Evolutionary conservation across 148 eudicot genomes (phyloP).

Genomic region (Persicaria tinctoria): DNA sequence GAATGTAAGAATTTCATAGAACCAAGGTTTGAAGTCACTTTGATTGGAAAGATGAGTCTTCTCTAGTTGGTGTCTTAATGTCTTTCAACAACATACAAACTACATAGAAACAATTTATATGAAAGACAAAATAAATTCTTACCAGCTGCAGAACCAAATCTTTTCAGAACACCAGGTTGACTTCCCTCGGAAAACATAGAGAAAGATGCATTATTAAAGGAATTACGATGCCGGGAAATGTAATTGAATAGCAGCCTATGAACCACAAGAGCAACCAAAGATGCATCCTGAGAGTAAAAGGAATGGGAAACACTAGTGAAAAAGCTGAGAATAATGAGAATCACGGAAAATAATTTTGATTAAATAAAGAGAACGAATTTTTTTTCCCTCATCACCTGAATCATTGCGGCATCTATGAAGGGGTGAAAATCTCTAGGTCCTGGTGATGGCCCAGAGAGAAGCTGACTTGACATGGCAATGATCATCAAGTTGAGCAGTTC

Average conservation of each 20-base stretch:
- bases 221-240: conserved; percentile 45
- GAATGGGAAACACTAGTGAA: neutral
- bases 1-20: neutral
- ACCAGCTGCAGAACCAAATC: conserved; percentile 94
- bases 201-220: conserved; percentile 38
- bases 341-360: conserved; percentile 2
- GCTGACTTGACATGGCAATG: conserved; percentile 86
- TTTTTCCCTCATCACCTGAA: conserved; percentile 42
- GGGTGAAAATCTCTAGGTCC: conserved; percentile 75
- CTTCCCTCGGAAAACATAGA: conserved; percentile 45
- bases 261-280: conserved; percentile 57
- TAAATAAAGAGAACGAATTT: neutral
- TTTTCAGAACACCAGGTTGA: conserved; percentile 71
- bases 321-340: conserved; percentile 7
- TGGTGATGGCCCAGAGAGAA: conserved; percentile 77
- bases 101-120: neutral
- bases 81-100: conserved; percentile 2
- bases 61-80: neutral
- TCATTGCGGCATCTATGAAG: conserved; percentile 68
- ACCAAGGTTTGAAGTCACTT: neutral
- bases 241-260: conserved; percentile 64
- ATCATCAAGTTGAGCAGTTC: conserved; percentile 87
- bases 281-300: conserved; percentile 47
- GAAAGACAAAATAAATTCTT: neutral
- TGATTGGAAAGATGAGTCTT: neutral